Conservation (phyloP, 768 basidiomycete genomes). For the Piloderma croceum region DNA sequence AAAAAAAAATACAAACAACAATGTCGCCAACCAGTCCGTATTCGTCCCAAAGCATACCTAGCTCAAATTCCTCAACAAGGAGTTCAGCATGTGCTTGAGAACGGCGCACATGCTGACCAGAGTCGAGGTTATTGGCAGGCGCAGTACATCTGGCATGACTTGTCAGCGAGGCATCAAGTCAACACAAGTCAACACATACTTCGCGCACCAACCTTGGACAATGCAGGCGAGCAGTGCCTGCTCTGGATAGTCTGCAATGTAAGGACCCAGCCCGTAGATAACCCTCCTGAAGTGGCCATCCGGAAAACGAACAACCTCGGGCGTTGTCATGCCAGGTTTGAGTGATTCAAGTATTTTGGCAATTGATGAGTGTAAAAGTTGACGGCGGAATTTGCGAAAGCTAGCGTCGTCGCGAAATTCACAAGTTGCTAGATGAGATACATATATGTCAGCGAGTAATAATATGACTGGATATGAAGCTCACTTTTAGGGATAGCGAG, state of each 20-base stretch:
- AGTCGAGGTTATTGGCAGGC: conserved; percentile 16
- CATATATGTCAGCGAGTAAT: too few species aligned
- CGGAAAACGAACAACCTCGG: conserved; percentile 19
- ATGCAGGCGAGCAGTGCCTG: too few species aligned
- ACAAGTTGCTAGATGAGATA: conserved; percentile 7
- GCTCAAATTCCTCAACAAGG: conserved; percentile 7
- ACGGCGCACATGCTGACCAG: background rate
- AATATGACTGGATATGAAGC: too few species aligned
- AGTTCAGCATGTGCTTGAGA: conserved; percentile 10
- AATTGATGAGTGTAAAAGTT: too few species aligned
- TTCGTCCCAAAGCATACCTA: conserved; percentile 19
- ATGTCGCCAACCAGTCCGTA: conserved; percentile 23
- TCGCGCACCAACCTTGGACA: too few species aligned
- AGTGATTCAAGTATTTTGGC: too few species aligned
- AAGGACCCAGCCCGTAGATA: too few species aligned
- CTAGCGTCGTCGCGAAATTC: conserved; percentile 5
- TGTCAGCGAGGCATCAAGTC: conserved; percentile 21
- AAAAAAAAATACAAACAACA: conserved; percentile 11
- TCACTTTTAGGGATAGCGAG: conserved; percentile 25
- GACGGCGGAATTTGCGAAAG: too few species aligned
- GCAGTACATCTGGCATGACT: conserved; percentile 26
- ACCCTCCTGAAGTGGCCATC: conserved; percentile 22
- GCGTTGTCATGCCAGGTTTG: too few species aligned
- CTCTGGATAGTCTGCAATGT: too few species aligned
- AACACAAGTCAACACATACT: too few species aligned